Percentiles rank a stretch among this genome's conserved stretches.
Evolutionary conservation across 2,329 filamentous ascomycete species (phyloP).

Genomic region (Alternaria sp.): DNA sequence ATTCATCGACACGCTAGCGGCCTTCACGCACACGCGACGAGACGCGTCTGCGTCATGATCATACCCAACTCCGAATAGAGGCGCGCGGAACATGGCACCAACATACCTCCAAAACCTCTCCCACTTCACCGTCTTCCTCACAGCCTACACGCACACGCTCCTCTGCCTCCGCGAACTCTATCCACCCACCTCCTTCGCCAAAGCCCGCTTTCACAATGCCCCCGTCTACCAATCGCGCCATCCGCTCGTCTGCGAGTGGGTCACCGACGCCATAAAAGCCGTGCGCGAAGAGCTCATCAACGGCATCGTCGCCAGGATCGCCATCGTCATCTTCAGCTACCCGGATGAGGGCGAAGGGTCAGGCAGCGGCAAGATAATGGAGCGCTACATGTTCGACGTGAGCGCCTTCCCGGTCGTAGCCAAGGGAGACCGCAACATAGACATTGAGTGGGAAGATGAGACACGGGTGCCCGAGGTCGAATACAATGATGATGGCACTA

Average conservation of each 20-base stretch:
- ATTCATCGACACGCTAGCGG: constrained; percentile 9
- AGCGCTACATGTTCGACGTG: constrained; percentile 70
- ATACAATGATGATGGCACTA: constrained; percentile 13
- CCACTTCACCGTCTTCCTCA: constrained; percentile 81
- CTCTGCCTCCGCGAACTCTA: constrained; percentile 85
- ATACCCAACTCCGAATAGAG: neutral
- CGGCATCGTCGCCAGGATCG: constrained; percentile 63
- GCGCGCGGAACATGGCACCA: constrained; percentile 30
- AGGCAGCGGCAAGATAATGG: constrained; percentile 60
- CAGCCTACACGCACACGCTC: constrained; percentile 83
- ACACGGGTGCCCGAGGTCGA: constrained; percentile 13
- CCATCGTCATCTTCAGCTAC: constrained; percentile 65
- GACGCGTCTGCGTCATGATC: constrained; percentile 17
- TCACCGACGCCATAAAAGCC: constrained; percentile 80
- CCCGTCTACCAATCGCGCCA: constrained; percentile 87
- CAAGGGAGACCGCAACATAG: constrained; percentile 59
- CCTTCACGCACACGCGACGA: constrained; percentile 23
- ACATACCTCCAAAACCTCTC: constrained; percentile 63
- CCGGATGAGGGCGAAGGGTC: constrained; percentile 3
- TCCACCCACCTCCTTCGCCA: constrained; percentile 78
- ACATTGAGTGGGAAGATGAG: constrained; percentile 55
- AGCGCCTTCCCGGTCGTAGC: constrained; percentile 62
- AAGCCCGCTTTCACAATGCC: constrained; percentile 82
- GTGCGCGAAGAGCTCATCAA: constrained; percentile 73
- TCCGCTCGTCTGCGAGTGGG: constrained; percentile 85